phyloP scores from a whole-genome alignment of 805 yeast species.

The Kodamaea hsintzibuensis region DNA sequence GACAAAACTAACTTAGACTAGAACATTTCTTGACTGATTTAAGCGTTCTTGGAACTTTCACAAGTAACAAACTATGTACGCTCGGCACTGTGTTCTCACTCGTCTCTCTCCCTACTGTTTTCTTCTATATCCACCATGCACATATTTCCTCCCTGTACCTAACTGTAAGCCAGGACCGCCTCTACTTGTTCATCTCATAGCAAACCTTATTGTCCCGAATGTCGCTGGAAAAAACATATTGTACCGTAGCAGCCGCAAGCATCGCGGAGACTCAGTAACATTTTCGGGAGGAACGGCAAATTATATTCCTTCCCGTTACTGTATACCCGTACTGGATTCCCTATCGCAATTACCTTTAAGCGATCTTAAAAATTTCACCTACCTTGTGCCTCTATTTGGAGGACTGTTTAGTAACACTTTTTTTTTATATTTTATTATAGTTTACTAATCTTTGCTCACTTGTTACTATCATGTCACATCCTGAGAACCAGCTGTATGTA shows the following conservation, averaged over 20 bases:
- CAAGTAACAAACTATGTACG: not conserved
- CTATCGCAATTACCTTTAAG: not conserved
- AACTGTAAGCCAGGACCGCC: not conserved
- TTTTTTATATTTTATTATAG: not conserved
- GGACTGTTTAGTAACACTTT: not conserved
- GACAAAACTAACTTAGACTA: not conserved
- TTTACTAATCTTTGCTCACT: not conserved
- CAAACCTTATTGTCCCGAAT: not conserved
- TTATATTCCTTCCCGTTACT: not conserved
- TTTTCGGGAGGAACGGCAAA: not conserved
- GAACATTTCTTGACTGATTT: not conserved
- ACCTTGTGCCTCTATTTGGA: not conserved
- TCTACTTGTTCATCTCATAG: not conserved
- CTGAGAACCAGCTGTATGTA: slow-evolving; percentile 1
- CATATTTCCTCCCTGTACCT: not conserved
- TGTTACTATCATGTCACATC: slow-evolving; percentile 1
- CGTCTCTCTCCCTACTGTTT: not conserved
- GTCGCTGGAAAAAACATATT: not conserved
- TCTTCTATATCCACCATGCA: not conserved
- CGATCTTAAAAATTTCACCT: not conserved
- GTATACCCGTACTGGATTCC: not conserved
- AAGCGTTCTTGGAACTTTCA: not conserved
- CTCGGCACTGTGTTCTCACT: not conserved
- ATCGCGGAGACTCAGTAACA: not conserved
- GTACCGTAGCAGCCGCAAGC: not conserved